Conservation (phyloP, 768 basidiomycete species). For the Lepiota brunneoincarnata region DNA sequence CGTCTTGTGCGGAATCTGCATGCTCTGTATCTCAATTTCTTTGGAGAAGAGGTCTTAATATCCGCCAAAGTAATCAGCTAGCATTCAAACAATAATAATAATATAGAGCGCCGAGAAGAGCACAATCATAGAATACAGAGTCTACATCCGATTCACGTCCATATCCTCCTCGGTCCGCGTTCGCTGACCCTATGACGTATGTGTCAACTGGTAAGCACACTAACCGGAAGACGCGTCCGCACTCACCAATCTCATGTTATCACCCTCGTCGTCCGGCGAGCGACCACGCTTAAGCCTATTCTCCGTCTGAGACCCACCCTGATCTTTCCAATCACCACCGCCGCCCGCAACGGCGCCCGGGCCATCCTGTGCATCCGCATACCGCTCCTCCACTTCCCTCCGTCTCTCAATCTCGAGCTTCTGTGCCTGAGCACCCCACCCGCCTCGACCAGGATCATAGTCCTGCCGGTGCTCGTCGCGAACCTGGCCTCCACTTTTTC, state of each 20-base stretch:
- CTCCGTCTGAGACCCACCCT: constrained; percentile 38
- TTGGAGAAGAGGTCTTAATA: constrained; percentile 19
- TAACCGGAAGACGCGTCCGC: background rate
- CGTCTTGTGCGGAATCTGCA: constrained; percentile 63
- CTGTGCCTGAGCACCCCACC: constrained; percentile 89
- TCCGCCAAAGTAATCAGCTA: constrained; percentile 38
- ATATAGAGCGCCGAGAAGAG: constrained; percentile 19
- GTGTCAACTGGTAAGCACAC: constrained; percentile 3
- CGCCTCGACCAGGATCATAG: constrained; percentile 94
- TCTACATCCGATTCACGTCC: constrained; percentile 71
- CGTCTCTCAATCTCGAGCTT: constrained; percentile 69
- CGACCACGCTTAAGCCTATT: constrained; percentile 63
- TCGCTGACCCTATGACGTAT: constrained; percentile 47
- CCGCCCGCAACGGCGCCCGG: constrained; percentile 81
- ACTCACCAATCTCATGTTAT: constrained; percentile 55
- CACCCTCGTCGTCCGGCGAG: constrained; percentile 78
- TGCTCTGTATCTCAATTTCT: constrained; percentile 42
- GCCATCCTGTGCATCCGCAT: constrained; percentile 75
- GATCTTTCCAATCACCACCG: constrained; percentile 83
- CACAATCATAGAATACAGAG: constrained; percentile 4
- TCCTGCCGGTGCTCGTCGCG: constrained; percentile 97
- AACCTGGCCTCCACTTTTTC: constrained; percentile 96
- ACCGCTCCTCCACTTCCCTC: constrained; percentile 83
- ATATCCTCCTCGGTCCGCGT: constrained; percentile 62
- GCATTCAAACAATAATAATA: constrained; percentile 21